These are phyloP conservation scores for Flaveria floridana DNA, from an alignment of 140 eudicot genomes.

Conservation along the genomic window DNA sequence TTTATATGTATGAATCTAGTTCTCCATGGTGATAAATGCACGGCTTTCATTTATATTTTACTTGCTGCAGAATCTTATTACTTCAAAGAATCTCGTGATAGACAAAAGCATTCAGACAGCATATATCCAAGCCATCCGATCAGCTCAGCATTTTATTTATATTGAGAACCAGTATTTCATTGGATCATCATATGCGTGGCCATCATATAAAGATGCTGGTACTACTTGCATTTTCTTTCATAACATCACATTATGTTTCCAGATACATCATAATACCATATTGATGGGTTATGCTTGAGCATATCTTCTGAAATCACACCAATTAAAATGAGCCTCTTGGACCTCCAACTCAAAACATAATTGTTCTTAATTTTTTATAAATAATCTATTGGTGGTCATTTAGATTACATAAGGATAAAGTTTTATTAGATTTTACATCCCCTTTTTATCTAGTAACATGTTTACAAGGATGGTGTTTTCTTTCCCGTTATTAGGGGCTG, in stretches of 20 bases:
- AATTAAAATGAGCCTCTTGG: not conserved
- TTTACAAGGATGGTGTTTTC: slow-evolving; percentile 25
- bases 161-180: slow-evolving; percentile 95
- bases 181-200: slow-evolving; percentile 98
- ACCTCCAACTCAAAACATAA: not conserved
- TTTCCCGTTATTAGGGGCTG: slow-evolving; percentile 71
- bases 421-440: not conserved
- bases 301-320: not conserved
- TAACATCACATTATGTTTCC: slow-evolving; percentile 6
- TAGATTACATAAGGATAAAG: not conserved
- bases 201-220: slow-evolving; percentile 90
- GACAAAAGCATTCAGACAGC: slow-evolving; percentile 95
- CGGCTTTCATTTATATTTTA: not conserved
- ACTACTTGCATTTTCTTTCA: slow-evolving; percentile 17
- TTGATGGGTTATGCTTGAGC: not conserved
- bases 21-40: not conserved
- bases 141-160: slow-evolving; percentile 89
- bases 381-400: not conserved
- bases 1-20: not conserved
- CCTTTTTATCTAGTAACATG: slow-evolving; percentile 2
- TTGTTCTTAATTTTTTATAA: not conserved
- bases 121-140: slow-evolving; percentile 91
- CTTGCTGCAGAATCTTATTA: slow-evolving; percentile 73
- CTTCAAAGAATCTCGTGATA: slow-evolving; percentile 69
- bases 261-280: not conserved